Evolutionary conservation across 768 basidiomycete species (phyloP).

Genomic region (Coprinopsis sp.): DNA sequence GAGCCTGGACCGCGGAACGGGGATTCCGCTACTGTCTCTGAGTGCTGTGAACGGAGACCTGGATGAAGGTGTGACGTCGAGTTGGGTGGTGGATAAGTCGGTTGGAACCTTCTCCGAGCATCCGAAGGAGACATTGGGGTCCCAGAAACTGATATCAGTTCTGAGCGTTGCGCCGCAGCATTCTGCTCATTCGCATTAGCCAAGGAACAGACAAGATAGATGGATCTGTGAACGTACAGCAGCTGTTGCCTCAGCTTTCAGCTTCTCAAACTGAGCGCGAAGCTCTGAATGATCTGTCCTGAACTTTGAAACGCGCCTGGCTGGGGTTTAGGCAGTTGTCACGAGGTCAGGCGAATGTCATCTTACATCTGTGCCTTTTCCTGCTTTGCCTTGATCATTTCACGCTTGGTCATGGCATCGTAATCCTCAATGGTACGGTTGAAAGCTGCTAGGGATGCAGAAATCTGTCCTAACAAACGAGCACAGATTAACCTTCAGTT

Average conservation of each 20-base stretch:
- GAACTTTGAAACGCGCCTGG: constrained; percentile 90
- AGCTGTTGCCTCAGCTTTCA: constrained; percentile 57
- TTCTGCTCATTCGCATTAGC: constrained; percentile 34
- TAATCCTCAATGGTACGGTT: constrained; percentile 95
- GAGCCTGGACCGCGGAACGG: constrained; percentile 70
- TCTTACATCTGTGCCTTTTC: constrained; percentile 91
- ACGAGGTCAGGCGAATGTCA: background rate
- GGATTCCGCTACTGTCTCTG: constrained; percentile 65
- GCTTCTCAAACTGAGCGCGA: constrained; percentile 72
- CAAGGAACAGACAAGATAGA: background rate
- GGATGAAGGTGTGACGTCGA: constrained; percentile 60
- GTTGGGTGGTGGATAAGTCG: constrained; percentile 30
- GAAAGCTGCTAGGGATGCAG: constrained; percentile 93
- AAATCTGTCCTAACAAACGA: constrained; percentile 81
- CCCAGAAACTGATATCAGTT: constrained; percentile 53
- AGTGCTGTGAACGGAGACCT: constrained; percentile 44
- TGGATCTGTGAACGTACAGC: constrained; percentile 32
- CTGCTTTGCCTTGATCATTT: constrained; percentile 93
- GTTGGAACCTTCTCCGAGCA: constrained; percentile 63
- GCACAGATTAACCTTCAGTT: constrained; percentile 15
- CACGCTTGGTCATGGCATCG: constrained; percentile 92
- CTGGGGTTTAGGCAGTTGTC: background rate
- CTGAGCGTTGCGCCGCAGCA: constrained; percentile 54
- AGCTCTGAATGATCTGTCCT: constrained; percentile 82
- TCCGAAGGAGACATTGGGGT: constrained; percentile 44